Evolutionary conservation across 495 filamentous ascomycete genomes (phyloP), one percentile per base, ranked within the genome.

Genomic region (Penicillium paradoxum): DNA sequence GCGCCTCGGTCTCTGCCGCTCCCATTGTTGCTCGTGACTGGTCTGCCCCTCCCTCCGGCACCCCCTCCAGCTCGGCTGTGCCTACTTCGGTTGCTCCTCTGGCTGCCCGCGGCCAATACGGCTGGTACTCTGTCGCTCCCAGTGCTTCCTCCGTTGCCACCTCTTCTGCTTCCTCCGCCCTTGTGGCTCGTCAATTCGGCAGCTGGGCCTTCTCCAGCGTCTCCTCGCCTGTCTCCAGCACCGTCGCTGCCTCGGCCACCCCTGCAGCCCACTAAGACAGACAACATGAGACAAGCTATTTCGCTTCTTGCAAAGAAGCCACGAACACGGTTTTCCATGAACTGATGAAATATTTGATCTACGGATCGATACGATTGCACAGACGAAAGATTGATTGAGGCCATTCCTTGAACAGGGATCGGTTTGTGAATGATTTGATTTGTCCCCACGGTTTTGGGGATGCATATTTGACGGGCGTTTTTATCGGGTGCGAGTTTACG

Each of bases 381-480:
- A 18, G 36, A 48, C 33, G 42, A 51, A 25, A 43, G 18, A 42
- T 36, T 9, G 24, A 17, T 33, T 29, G 10, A 27, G 21, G 13
- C 29, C 43, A 19, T 49, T 25, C 15, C 32, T 44, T 41, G 34
- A 30, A 21, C 18, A 24, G 36, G 19, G 18, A 46, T 11, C 4
- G 21, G 33, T 29, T 25, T 46, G 14, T 13, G 24, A 47, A 49
- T 38, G 45, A 37, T 40, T 46, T 58, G 33, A 43, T 33, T 32
- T 54, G 27, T 45, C 25, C 22, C 18, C 39, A 45, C 21, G 22
- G 24, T 3, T 45, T 19, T 40, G 50, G 40, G 45, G 25, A 34
- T 41, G 51, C 55, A 58, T 61, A 37, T 39, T 50, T 38, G 36
- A 40, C 25, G 13, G 59, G 59, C 33, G 59, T 55, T 52, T 53